Evolutionary conservation across 1,284 basidiomycete species (phyloP), one percentile per base, ranked within the genome.

Genomic region (Ustilago curta): DNA sequence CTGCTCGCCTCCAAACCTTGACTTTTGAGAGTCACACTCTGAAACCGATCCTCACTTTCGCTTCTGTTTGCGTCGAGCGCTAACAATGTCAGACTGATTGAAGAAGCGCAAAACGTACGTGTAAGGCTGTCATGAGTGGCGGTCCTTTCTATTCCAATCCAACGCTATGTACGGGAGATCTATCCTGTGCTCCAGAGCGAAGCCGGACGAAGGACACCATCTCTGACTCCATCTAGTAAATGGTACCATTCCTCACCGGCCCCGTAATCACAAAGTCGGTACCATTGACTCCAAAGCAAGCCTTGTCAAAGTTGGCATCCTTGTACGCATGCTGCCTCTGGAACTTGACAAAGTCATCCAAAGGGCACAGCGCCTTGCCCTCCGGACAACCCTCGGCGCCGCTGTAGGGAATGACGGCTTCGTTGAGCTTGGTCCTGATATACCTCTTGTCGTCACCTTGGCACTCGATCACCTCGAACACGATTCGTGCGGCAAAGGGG

Each of bases 361-460:
- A 86, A 0, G 91, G 87, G 77, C 94, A 97, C 84, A 95, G 88
- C 12, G 94, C 94, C 65, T 95, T 90, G 47, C 88, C 87, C 77
- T 91, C 85, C 9, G 85, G 70, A 76, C 89, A 84, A 0, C 89
- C 90, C 11, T 91, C 89, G 76, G 93, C 95, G 37, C 91, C 89
- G 2, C 91, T 91, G 42, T 96, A 88, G 1, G 95, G 93, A 1
- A 90, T 88, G 1, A 95, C 92, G 4, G 92, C 94, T 82, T 97
- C 95, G 86, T 96, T 96, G 84, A 94, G 89, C 80, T 92, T 89
- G 58, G 92, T 87, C 6, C 93, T 90, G 71, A 94, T 90, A 77
- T 93, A 92, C 0, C 83, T 86, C 29, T 87, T 88, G 1, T 45
- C 19, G 5, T 62, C 51, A 8, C 32, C 57, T 7, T 62, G 25